Base-by-base conservation (phyloP, 106 monocot species). In the Ottelia alismoides region DNA sequence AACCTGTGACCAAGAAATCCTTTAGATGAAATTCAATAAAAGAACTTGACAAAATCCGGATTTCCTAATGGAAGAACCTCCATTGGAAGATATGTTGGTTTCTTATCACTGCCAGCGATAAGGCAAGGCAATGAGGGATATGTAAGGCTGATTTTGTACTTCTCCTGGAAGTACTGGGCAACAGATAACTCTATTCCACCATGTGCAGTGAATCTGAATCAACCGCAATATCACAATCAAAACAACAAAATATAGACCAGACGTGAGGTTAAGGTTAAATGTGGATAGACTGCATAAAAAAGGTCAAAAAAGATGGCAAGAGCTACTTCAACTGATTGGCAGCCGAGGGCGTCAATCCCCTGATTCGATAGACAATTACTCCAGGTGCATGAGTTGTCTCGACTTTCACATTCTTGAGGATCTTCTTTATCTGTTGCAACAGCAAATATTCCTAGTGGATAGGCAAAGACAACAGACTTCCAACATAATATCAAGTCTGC, bases 1-100 rank as follows among this genome's bases (percentile, higher is more conserved):
- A 2, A 70, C 65, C 76, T 76, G 53, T 17, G 19, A 2, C 53
- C 1, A 35, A 48, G n/a, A 51, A 29, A 7, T 43, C 7, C 7
- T 5, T 40, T 45, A 43, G 2, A 31, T 20, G 27, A 32, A 9
- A 40, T 53, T 28, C 10, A 43, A 19, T 31, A 25, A 0, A 29
- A 22, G 27, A 1, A 29, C 0, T 30, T 28, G 11, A 0, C 19
- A 11, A 30, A 6, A 57, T 31, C 29, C 22, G n/a, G 27, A 53
- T 9, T 17, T 25, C 26, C 11, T 2, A 45, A 10, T 9, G 4
- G 24, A 9, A 22, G 22, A 16, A 76, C 76, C 76, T 76, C 76
- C 65, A 76, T 61, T 1, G 76, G 76, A 17, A 76, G 19, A 48
- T 70, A 63, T n/a, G 5, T 55, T 16, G 76, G 70, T 26, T n/a